These are phyloP conservation scores for Lupinus albus DNA, from an alignment of 306 rosid species.

Conservation along the genomic window DNA sequence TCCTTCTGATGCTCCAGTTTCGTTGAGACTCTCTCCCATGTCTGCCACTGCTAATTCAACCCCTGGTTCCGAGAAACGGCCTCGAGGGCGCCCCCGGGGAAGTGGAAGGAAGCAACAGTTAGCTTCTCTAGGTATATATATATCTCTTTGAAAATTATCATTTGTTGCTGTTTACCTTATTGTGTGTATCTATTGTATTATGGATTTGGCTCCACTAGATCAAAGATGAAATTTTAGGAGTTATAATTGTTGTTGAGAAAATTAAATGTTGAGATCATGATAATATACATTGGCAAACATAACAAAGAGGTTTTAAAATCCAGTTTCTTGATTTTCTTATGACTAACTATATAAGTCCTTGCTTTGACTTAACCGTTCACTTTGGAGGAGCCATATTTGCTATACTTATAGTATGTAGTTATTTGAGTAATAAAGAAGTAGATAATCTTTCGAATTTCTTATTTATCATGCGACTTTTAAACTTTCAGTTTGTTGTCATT, in stretches of 20 bases:
- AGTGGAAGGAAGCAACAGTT: constrained; percentile 89
- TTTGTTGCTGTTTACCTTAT: not conserved
- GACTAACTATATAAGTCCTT: too few species aligned
- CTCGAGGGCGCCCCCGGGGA: constrained; percentile 84
- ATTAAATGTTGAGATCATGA: not conserved
- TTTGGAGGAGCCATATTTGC: not conserved
- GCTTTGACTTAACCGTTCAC: not conserved
- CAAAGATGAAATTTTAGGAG: not conserved
- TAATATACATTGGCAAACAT: not conserved
- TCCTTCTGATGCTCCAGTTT: constrained; percentile 74
- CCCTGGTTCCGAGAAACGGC: constrained; percentile 57
- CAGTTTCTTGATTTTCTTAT: not conserved
- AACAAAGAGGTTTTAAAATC: not conserved
- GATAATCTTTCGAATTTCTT: not conserved
- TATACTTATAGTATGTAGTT: not conserved
- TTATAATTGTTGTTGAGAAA: not conserved
- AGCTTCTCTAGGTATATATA: constrained; percentile 68
- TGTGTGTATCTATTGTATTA: not conserved
- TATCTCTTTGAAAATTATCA: not conserved
- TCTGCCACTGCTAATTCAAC: constrained; percentile 55
- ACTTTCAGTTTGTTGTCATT: constrained; percentile 1
- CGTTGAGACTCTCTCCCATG: constrained; percentile 77
- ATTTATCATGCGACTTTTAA: not conserved
- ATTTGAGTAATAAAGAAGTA: constrained; percentile 1
- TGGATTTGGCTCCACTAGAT: not conserved